Percentiles rank a stretch among this genome's conserved stretches.
Evolutionary conservation across 1,139 yeast species (phyloP).

Genomic region (Yamadazyma atlantica): DNA sequence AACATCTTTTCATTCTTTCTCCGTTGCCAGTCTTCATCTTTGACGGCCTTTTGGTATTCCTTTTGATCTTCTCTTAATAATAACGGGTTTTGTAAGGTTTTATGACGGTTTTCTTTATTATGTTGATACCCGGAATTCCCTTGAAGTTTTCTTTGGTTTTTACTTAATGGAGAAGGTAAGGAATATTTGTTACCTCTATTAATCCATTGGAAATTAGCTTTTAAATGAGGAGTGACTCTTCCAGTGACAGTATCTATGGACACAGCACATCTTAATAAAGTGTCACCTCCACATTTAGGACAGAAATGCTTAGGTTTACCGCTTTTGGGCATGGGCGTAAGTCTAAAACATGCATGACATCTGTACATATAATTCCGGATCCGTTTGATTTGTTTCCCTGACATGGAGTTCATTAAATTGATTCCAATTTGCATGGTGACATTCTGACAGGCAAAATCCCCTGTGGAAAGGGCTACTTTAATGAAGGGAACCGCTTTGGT

Average conservation of each 20-base stretch:
- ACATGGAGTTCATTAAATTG: slow-evolving; percentile 77
- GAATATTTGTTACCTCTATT: slow-evolving; percentile 83
- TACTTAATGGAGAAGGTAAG: slow-evolving; percentile 69
- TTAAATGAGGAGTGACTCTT: slow-evolving; percentile 82
- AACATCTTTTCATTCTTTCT: slow-evolving; percentile 82
- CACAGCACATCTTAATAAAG: slow-evolving; percentile 87
- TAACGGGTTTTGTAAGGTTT: slow-evolving; percentile 50
- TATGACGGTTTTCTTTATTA: slow-evolving; percentile 57
- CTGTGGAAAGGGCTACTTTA: slow-evolving; percentile 85
- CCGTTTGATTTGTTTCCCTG: slow-evolving; percentile 82
- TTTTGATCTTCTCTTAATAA: slow-evolving; percentile 89
- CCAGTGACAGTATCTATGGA: slow-evolving; percentile 81
- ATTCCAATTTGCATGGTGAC: slow-evolving; percentile 90
- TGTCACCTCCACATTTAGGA: slow-evolving; percentile 93
- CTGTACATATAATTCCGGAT: slow-evolving; percentile 91
- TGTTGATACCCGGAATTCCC: slow-evolving; percentile 78
- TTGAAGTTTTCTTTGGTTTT: slow-evolving; percentile 56
- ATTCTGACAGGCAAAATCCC: slow-evolving; percentile 97
- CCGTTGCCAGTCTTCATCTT: slow-evolving; percentile 85
- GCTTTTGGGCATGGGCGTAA: slow-evolving; percentile 73
- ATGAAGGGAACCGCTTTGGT: slow-evolving; percentile 29
- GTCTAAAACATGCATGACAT: slow-evolving; percentile 93
- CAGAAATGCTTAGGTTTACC: slow-evolving; percentile 87
- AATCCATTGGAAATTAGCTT: slow-evolving; percentile 91
- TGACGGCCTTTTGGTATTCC: slow-evolving; percentile 85